Evolutionary conservation across 805 yeast species (phyloP).

Genomic region (Saturnispora saitoi): DNA sequence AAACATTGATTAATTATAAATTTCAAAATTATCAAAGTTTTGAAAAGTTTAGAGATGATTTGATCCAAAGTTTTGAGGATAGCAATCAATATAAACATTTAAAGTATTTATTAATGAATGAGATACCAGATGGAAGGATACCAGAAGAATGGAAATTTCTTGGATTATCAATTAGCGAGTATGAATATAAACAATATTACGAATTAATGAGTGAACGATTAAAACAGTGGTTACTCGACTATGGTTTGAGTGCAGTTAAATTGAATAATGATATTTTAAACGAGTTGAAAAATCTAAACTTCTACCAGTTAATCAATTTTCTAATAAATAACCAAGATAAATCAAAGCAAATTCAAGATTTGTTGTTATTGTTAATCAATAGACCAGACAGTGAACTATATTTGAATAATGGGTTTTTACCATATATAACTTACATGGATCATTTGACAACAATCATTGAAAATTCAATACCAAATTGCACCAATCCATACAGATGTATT

Average conservation of each 20-base stretch:
- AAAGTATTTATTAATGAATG: neutral
- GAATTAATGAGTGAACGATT: slow-evolving; percentile 8
- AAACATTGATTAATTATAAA: slow-evolving; percentile 4
- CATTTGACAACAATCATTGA: slow-evolving; percentile 8
- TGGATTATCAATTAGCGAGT: neutral
- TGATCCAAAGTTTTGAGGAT: slow-evolving; percentile 1
- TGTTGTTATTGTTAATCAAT: slow-evolving; percentile 6
- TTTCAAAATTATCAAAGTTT: slow-evolving; percentile 9
- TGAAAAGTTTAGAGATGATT: slow-evolving; percentile 1
- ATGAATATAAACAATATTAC: slow-evolving; percentile 8
- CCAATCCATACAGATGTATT: slow-evolving; percentile 9
- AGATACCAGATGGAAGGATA: neutral
- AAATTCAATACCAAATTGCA: slow-evolving; percentile 5
- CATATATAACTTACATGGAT: slow-evolving; percentile 12
- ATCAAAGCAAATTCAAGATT: slow-evolving; percentile 6
- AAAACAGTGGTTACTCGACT: slow-evolving; percentile 9
- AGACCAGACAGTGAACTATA: slow-evolving; percentile 1
- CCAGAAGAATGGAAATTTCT: slow-evolving; percentile 2
- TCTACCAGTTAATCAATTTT: slow-evolving; percentile 2
- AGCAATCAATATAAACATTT: slow-evolving; percentile 2
- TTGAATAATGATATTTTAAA: neutral
- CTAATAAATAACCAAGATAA: slow-evolving; percentile 5
- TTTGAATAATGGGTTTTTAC: slow-evolving; percentile 7
- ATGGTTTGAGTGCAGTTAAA: neutral
- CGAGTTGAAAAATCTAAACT: neutral